Conservation (phyloP, 2,329 filamentous ascomycete genomes). For the Cladosporium sp. region DNA sequence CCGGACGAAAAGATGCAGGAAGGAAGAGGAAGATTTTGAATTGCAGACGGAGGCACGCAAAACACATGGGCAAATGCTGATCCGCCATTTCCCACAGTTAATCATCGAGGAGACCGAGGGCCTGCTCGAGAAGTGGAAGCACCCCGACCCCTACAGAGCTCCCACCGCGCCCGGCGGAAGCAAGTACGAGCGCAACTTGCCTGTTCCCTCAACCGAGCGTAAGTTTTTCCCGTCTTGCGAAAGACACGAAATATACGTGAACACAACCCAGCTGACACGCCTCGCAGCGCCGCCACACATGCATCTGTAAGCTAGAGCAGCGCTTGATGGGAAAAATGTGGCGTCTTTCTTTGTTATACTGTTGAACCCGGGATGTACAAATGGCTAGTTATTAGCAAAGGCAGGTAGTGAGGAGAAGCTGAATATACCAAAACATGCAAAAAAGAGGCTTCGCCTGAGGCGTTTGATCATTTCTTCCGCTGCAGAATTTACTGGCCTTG, state of each 20-base stretch:
- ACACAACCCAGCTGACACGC: conserved; percentile 13
- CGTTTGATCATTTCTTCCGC: not conserved
- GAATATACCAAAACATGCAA: conserved; percentile 9
- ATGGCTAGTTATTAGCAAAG: conserved; percentile 15
- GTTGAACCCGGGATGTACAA: conserved; percentile 25
- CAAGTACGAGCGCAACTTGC: conserved; percentile 94
- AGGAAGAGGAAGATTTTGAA: not conserved
- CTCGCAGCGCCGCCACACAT: conserved; percentile 52
- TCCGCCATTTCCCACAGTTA: conserved; percentile 54
- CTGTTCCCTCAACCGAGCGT: conserved; percentile 78
- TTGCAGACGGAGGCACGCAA: not conserved
- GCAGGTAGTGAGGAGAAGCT: not conserved
- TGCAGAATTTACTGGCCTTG: not conserved
- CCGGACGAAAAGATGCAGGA: not conserved
- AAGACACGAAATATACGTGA: not conserved
- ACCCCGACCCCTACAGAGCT: conserved; percentile 87
- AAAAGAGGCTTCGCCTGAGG: not conserved
- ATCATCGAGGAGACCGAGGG: conserved; percentile 86
- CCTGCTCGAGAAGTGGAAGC: conserved; percentile 90
- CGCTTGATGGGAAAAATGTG: conserved; percentile 16
- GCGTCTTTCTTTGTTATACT: conserved; percentile 18
- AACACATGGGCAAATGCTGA: not conserved
- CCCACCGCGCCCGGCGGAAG: conserved; percentile 94
- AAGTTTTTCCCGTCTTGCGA: conserved; percentile 42
- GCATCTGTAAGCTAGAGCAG: conserved; percentile 39